Evolutionary conservation across 2,329 filamentous ascomycete species (phyloP), one percentile per base, ranked within the genome.

Genomic region (Davidsoniella virescens): DNA sequence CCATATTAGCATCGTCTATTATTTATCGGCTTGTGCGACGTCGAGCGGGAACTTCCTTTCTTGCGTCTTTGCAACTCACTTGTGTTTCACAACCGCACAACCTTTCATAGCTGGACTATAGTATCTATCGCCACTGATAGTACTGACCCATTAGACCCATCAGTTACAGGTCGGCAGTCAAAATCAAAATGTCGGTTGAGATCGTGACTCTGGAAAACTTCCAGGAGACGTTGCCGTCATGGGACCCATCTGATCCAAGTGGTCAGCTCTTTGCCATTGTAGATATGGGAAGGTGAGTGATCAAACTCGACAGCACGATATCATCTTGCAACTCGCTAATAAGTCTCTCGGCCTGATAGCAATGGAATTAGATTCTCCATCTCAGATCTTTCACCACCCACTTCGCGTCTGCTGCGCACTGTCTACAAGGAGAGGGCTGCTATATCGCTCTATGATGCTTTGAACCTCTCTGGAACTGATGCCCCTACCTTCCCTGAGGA

Each of bases 351-450:
- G 29, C 57, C 18, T 25, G 8, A 44, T 38, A 86, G 87, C 69
- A 95, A 94, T 69, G 88, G 87, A 58, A 90, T 94, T 59, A 85
- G 88, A 50, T 94, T 94, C 70, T 90, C 86, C 42, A 86, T 94
- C 59, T 85, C 87, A 7, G 80, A 87, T 56, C 72, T 93, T n/a
- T 74, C 79, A 3, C 80, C 82, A 18, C 76, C 78, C 3, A 76
- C 70, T 38, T 72, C 83, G 20, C 82, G 87, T 20, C 76, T 87
- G 20, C 72, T 94, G 40, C 79, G 74, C 16, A 88, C 83, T 23
- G 59, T 94, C 51, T 93, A 86, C 64, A 78, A 83, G 58, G 78
- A 87, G 58, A 80, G 88, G 5, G 82, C 79, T 8, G 75, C 73
- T 18, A 92, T 95, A 52, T 94, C 87, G 2, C 73, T 95, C 9